These are phyloP conservation scores for Nicotiana tomentosiformis DNA, from an alignment of 257 asterid species.

Conservation along the genomic window DNA sequence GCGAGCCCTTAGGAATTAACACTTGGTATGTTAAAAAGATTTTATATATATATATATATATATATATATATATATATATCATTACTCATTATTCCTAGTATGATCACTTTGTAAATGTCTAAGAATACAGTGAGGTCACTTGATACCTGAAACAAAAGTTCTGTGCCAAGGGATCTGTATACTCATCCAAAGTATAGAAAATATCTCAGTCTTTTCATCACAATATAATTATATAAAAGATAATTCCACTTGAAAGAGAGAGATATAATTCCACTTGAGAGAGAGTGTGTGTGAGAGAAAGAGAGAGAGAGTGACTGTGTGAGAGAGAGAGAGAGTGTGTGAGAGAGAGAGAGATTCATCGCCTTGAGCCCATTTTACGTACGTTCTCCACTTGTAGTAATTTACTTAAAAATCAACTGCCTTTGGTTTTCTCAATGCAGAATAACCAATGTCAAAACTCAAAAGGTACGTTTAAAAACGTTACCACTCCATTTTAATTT, in stretches of 20 bases:
- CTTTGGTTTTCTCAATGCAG: background rate
- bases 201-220: conserved; percentile 19
- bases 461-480: background rate
- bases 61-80: fast-evolving
- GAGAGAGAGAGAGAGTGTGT: background rate
- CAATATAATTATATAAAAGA: background rate
- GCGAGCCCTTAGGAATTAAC: background rate
- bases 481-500: background rate
- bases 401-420: background rate
- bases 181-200: conserved; percentile 8
- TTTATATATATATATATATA: too few species aligned
- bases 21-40: background rate
- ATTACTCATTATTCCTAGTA: background rate
- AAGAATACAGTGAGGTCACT: background rate
- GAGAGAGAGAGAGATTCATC: background rate
- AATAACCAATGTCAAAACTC: background rate
- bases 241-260: background rate
- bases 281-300: too few species aligned
- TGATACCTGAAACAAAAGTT: conserved; percentile 3
- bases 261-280: background rate
- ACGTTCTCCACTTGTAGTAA: background rate
- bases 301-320: background rate
- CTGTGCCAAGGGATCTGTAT: conserved; percentile 40
- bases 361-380: conserved; percentile 17
- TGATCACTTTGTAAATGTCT: background rate